Evolutionary conservation across 805 yeast species (phyloP).

Genomic region (Teunomyces atbi): DNA sequence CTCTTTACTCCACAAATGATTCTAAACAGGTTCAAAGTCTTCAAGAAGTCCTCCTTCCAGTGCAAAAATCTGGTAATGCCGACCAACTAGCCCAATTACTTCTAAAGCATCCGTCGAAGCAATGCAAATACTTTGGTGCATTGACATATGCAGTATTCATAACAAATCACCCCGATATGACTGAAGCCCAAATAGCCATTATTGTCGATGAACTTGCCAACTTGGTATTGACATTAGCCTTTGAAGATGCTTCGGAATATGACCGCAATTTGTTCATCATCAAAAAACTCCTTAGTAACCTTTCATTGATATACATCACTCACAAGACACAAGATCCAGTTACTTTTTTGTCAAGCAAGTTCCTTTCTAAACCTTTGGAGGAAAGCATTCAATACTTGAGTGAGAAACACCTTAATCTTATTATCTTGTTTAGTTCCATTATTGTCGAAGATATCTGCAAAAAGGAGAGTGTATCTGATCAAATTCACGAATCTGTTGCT

Average conservation of each 20-base stretch:
- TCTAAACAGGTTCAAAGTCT: slow-evolving; percentile 37
- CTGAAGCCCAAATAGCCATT: slow-evolving; percentile 6
- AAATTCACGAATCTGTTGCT: slow-evolving; percentile 40
- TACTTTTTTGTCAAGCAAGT: slow-evolving; percentile 1
- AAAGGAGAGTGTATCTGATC: slow-evolving; percentile 19
- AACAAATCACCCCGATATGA: slow-evolving; percentile 22
- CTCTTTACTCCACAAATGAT: slow-evolving; percentile 41
- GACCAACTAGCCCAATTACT: slow-evolving; percentile 56
- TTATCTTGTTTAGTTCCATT: slow-evolving; percentile 41
- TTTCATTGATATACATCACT: slow-evolving; percentile 47
- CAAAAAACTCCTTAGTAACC: slow-evolving; percentile 56
- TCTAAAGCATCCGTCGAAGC: slow-evolving; percentile 39
- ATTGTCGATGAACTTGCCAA: slow-evolving; percentile 2
- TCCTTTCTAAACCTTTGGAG: neutral
- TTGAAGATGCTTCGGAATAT: slow-evolving; percentile 1
- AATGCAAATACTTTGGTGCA: slow-evolving; percentile 77
- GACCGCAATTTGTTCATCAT: slow-evolving; percentile 39
- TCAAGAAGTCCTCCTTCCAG: slow-evolving; percentile 55
- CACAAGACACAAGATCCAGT: slow-evolving; percentile 21
- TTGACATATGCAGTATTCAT: slow-evolving; percentile 69
- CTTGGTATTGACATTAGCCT: neutral
- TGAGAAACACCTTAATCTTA: slow-evolving; percentile 15
- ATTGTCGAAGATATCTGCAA: slow-evolving; percentile 52
- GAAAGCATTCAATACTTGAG: slow-evolving; percentile 2
- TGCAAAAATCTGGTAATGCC: slow-evolving; percentile 60